Base-by-base conservation (phyloP, 305 asterid species). In the Solanum hybrid region DNA sequence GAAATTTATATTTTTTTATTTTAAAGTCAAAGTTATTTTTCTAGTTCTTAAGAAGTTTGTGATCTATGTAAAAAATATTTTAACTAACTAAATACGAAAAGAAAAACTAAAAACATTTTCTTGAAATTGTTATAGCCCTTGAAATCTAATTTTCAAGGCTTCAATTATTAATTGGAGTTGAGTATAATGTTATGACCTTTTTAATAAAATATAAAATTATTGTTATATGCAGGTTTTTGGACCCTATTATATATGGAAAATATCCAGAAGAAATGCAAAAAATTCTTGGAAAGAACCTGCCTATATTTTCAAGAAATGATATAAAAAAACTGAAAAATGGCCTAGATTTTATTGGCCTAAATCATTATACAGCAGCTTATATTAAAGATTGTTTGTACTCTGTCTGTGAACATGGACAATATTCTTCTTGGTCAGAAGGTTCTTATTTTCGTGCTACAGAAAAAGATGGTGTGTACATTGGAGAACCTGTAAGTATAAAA, bases 281-380 rank as follows among this genome's bases (percentile, higher is more conserved):
- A 12, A 33, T 94, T 87, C 88, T 95, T 6, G 92, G 94, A 89
- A 32, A 91, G 10, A 73, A 20, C 65, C 87, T 93, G 76, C 96
- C 96, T 24, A 83, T 34, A 45, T 95, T 93, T 89, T 91, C 94
- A 10, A 89, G 89, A 20, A 86, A 85, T n/a, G 96, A 94, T 41
- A 31, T 89, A 72, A 45, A 84, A n/a, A 89, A 51, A 68, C 75
- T 93, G 70, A 61, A 85, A 15, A 78, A 36, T 73, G 93, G 92
- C 31, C 29, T 91, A 38, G 96, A 95, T 79, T 95, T 95, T 89
- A 94, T 95, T 41, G 97, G 97, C 57, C 90, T 95, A 70, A 95
- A 95, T 89, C 96, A 93, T 76, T 93, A 94, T 78, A 94, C 96
- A 24, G 91, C 95, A 57, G 93, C 93, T 91, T 95, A 95, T 89